Base-by-base conservation (phyloP, 2,329 filamentous ascomycete species). In the Epichloe uncinata region DNA sequence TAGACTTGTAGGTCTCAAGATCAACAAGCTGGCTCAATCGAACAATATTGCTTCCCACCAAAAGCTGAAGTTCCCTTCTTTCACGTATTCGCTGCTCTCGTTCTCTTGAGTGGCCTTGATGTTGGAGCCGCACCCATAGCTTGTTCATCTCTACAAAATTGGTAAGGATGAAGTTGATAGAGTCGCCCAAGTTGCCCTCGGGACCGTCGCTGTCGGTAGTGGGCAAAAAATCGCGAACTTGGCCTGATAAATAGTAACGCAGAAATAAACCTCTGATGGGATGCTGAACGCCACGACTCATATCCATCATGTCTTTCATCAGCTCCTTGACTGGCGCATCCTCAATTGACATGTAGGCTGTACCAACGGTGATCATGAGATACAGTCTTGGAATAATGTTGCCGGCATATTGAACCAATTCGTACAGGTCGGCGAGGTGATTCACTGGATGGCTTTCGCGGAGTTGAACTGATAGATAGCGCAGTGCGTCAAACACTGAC, bases 271-370 rank as follows among this genome's bases (percentile, higher is more conserved):
- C 93, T 51, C 93, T 87, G 55, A 96, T 90, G 15, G 93, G 93
- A 68, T 98, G 93, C 63, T 98, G 93, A 20, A 98, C 90, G 50
- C 93, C 93, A 55, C 93, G 81, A 69, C 89, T 97, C 93, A 98
- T 98, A 69, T 98, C 93, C 93, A 98, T 98, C 93, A 98, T 98
- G 68, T 98, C 93, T 71, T 98, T 98, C 93, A 98, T 98, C 55
- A 98, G 88, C 73, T 98, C 93, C 71, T 98, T 98, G 58, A 98
- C 93, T 0, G 93, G 93, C 52, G 94, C 93, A 75, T 97, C 93
- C 61, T 93, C 86, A 63, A 98, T 94, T 26, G 87, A 84, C 93
- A 98, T 98, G 73, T 98, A 98, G 45, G 95, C 94, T 2, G 93
- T 98, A 52, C 93, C 93, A 38, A 98, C 94, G 0, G 94, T 98